Conservation (phyloP, 2,329 filamentous ascomycete species). For the Botrytis pseudocinerea region DNA sequence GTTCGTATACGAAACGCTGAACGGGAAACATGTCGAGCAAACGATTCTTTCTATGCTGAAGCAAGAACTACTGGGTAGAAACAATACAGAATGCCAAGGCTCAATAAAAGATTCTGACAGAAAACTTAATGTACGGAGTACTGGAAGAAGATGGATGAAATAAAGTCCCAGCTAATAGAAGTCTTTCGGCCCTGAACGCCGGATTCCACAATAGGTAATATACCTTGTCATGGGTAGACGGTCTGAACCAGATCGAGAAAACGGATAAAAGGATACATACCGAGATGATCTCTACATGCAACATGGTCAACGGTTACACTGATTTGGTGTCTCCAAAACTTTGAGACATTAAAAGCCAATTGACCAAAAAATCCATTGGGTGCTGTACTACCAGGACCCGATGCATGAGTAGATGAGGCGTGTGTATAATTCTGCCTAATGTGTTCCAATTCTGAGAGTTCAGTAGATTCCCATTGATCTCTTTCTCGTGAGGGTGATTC, state of each 20-base stretch:
- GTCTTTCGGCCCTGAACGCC: conserved; percentile 24
- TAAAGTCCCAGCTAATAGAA: conserved; percentile 18
- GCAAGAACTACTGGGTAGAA: conserved; percentile 3
- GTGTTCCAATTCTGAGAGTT: conserved; percentile 29
- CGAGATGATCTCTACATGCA: conserved; percentile 56
- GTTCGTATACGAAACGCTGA: neutral
- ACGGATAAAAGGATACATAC: conserved; percentile 43
- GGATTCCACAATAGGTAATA: conserved; percentile 23
- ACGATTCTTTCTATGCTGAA: neutral
- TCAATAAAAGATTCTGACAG: neutral
- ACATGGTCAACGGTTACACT: conserved; percentile 52
- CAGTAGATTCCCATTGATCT: conserved; percentile 36
- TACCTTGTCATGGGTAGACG: neutral
- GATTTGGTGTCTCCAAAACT: conserved; percentile 53
- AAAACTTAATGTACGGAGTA: neutral
- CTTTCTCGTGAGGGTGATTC: conserved; percentile 23
- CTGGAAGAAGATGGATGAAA: neutral
- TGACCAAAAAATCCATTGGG: conserved; percentile 28
- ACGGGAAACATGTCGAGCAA: neutral
- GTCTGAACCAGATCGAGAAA: conserved; percentile 21
- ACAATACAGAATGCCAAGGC: neutral
- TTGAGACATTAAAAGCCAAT: conserved; percentile 34
- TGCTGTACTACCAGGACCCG: conserved; percentile 14
- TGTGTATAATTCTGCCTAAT: conserved; percentile 34
- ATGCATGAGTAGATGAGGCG: conserved; percentile 27